Base-by-base conservation (phyloP, 306 rosid genomes). In the Geum urbanum region DNA sequence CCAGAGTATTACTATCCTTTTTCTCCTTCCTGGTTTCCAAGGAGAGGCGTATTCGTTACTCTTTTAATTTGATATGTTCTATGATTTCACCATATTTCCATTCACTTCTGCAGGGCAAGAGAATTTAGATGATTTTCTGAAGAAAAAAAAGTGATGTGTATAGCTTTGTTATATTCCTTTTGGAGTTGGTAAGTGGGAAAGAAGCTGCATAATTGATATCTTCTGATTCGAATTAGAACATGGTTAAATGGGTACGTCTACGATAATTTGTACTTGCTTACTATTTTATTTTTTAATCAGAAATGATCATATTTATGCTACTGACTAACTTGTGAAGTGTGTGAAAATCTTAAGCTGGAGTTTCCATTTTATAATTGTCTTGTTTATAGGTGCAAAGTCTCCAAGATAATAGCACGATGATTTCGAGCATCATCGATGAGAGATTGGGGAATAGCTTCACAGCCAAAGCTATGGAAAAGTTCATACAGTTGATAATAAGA, bases 121-220 rank as follows among this genome's bases (percentile, higher is more conserved):
- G 98, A 90, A 79, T 92, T 92, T 79, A 77, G 92, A 79, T 79
- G 72, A 66, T 92, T 83, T 85, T 92, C 98, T 15, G 98, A 92
- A 27, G 32, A 27, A 27, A 27, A 72, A 92, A 92, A 79, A 92
- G 92, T 27, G 98, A 92, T 55, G 86, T 80, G 12, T 92, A 89
- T 79, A 90, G 98, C 80, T 92, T 85, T 68, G 98, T 96, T 0
- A 89, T 88, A 50, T 92, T 92, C 72, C 87, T 92, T 55, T 71
- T 92, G 73, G 98, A 92, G 79, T 74, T 92, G 72, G 84, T 86
- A 39, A 87, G 96, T 44, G 96, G 98, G 24, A 77, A 63, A 71
- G 83, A 92, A 84, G 98, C 98, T 49, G 76, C 73, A 14, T 86
- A 85, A 43, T 64, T 80, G 43, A 77, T 89, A 6, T 66, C 71